Evolutionary conservation across 768 basidiomycete species (phyloP), one percentile per base, ranked within the genome.

Genomic region (Lactifluus echinatus): DNA sequence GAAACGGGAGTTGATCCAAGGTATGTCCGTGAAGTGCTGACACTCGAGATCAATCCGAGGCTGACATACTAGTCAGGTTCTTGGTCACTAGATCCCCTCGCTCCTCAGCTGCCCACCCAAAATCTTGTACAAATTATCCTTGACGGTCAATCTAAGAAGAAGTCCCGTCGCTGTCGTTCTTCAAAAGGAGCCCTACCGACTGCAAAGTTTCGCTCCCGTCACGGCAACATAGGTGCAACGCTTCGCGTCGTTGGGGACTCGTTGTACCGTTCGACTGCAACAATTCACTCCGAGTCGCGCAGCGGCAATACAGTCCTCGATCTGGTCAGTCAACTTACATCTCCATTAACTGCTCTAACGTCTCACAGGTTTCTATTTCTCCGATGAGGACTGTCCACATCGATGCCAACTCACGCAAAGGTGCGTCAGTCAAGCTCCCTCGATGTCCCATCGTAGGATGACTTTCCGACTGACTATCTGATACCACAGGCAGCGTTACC

Each of bases 41-140:
- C 8, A 14, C 21, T 15, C 15, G 34, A n/a, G n/a, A n/a, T n/a
- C 4, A 26, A 10, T 31, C 31, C 3, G 21, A 3, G 23, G 2
- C 57, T 61, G 11, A 53, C 23, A 44, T 24, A 3, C 36, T 19
- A 11, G 15, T 40, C 47, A 61, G 60, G 60, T 19, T 37, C 57
- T 44, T 61, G 60, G 60, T 23, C 45, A 36, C 51, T 61, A 8
- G 60, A 61, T 34, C 60, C 60, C 31, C 34, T 40, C n/a, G 57
- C 36, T 36, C 11, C 51, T 12, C 8, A 23, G 17, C 8, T 53
- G 19, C 51, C 51, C 3, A 17, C 24, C 19, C 51, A 47, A 21
- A 17, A 43, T 17, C 60, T 53, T 40, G 50, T 50, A 26, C 45
- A 54, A 28, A 42, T 59, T 28, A 24, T 51, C 36, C 60, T 50